phyloP scores from a whole-genome alignment of 768 basidiomycete genomes.

The Chalciporus piperatus region DNA sequence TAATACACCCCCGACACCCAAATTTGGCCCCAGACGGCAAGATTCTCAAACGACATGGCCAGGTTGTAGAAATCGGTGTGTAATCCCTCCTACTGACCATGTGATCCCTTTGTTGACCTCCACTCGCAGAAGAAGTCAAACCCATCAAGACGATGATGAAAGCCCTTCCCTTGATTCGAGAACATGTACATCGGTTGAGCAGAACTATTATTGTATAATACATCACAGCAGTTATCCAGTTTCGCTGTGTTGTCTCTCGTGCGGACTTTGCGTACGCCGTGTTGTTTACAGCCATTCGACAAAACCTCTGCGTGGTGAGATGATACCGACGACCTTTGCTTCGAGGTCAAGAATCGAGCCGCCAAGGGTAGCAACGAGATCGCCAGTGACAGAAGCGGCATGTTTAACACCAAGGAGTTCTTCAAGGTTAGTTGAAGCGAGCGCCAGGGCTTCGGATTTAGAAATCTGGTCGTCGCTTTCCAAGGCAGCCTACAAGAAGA shows the following conservation, averaged over 20 bases:
- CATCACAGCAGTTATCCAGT: background rate
- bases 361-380: slow-evolving; percentile 56
- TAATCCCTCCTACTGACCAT: background rate
- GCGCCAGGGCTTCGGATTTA: slow-evolving; percentile 47
- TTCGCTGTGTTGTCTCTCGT: slow-evolving; percentile 3
- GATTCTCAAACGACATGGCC: slow-evolving; percentile 60
- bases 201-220: slow-evolving; percentile 11
- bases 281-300: slow-evolving; percentile 49
- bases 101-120: background rate
- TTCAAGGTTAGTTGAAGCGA: slow-evolving; percentile 55
- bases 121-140: slow-evolving; percentile 56
- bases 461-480: slow-evolving; percentile 38
- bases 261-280: slow-evolving; percentile 3
- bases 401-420: slow-evolving; percentile 35
- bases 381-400: slow-evolving; percentile 30
- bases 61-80: slow-evolving; percentile 61
- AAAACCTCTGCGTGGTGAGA: slow-evolving; percentile 44
- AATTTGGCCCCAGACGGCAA: slow-evolving; percentile 40
- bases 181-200: slow-evolving; percentile 44
- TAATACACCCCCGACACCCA: slow-evolving; percentile 63
- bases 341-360: slow-evolving; percentile 49
- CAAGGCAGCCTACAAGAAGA: slow-evolving; percentile 35
- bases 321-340: slow-evolving; percentile 50
- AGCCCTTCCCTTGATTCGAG: slow-evolving; percentile 61
- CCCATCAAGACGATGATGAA: slow-evolving; percentile 72